Percentiles rank a stretch among this genome's conserved stretches.
These are phyloP conservation scores for Euphorbia peplus DNA, from an alignment of 345 rosid genomes.

Conservation along the genomic window DNA sequence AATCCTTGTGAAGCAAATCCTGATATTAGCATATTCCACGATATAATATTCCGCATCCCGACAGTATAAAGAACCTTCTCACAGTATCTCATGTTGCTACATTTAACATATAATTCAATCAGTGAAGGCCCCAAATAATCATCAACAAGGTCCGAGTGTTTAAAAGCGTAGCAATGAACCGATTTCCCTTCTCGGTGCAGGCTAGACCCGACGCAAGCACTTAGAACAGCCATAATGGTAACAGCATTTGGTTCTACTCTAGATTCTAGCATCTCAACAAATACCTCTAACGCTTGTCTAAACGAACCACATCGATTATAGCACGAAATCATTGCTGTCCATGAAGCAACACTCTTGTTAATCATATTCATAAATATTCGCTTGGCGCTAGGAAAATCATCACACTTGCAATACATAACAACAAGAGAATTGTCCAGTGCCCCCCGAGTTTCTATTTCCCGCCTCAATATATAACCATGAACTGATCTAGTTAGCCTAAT, in stretches of 20 bases:
- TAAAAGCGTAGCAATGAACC: constrained; percentile 59
- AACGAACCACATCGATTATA: constrained; percentile 51
- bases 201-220: constrained; percentile 59
- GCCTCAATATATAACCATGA: constrained; percentile 43
- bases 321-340: constrained; percentile 78
- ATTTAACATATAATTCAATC: constrained; percentile 62
- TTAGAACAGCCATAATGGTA: constrained; percentile 55
- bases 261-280: constrained; percentile 48
- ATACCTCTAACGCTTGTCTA: constrained; percentile 46
- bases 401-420: constrained; percentile 66
- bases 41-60: constrained; percentile 49
- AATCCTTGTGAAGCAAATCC: constrained; percentile 47
- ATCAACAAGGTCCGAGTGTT: constrained; percentile 34
- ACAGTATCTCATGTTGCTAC: constrained; percentile 42
- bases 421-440: constrained; percentile 50
- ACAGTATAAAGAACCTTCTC: constrained; percentile 39
- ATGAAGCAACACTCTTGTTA: constrained; percentile 38
- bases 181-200: constrained; percentile 63
- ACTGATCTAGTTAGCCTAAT: constrained; percentile 45
- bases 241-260: constrained; percentile 50
- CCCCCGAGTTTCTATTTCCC: constrained; percentile 34
- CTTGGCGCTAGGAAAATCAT: constrained; percentile 62
- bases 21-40: constrained; percentile 75
- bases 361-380: constrained; percentile 34
- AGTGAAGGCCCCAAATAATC: constrained; percentile 59